Evolutionary conservation across 2,329 filamentous ascomycete genomes (phyloP), one percentile per base, ranked within the genome.

Genomic region (Fusarium cyanostomum): DNA sequence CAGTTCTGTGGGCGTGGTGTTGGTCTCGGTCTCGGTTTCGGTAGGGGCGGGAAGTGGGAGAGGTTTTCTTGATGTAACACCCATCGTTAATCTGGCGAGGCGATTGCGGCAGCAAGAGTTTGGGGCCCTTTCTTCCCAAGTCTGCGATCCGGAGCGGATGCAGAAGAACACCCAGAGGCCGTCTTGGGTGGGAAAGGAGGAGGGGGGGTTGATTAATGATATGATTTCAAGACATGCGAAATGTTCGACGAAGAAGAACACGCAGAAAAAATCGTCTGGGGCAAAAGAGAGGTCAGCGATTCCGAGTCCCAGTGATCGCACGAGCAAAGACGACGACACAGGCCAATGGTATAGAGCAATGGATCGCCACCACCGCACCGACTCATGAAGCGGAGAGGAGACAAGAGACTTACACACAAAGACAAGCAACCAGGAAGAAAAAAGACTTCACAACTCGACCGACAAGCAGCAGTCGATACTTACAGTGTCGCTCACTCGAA

Each of bases 31-130:
- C 67, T 86, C 84, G 74, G 89, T 89, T 78, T 92, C 90, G 74
- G 91, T 94, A 67, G 91, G 91, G 72, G 89, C 89, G 73, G 91
- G 91, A 73, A 94, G 83, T 71, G 90, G 90, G 75, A 87, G 87
- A 70, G 81, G 76, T 73, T 80, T 85, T 73, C 81, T 85, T 60
- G 78, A 79, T 69, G 86, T 83, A 75, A 80, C 77, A 74, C 81
- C 84, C 84, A 86, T 85, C 68, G 78, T 66, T 83, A 78, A 70
- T 72, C 65, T 64, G 67, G 59, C 45, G 54, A 62, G 60, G 50
- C 48, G 62, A 51, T 59, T 57, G 51, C 54, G 64, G 28, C 28
- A 51, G 50, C 45, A 58, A 46, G 60, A 52, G 57, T 56, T 52
- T 60, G 58, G 43, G 49, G 55, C 52, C 67, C 65, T 67, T 55